Conservation (phyloP, 2,329 filamentous ascomycete genomes). For the Fusarium siculi region DNA sequence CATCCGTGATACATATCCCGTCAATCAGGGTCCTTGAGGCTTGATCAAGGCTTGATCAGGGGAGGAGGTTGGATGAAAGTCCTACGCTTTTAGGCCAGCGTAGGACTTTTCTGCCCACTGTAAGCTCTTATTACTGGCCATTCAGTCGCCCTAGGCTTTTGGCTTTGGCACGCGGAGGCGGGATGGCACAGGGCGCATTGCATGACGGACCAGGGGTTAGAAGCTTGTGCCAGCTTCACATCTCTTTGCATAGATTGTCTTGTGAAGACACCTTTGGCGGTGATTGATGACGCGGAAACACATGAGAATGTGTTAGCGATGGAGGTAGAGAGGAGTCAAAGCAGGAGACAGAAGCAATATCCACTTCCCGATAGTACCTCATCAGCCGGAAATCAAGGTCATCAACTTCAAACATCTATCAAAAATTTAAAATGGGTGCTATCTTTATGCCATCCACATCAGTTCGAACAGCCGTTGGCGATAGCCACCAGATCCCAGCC, state of each 20-base stretch:
- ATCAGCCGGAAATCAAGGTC: slow-evolving; percentile 14
- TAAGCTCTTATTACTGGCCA: slow-evolving; percentile 22
- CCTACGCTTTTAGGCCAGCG: slow-evolving; percentile 26
- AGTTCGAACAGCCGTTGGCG: slow-evolving; percentile 13
- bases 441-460: slow-evolving; percentile 10
- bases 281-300: slow-evolving; percentile 17
- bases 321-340: neutral
- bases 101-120: slow-evolving; percentile 33
- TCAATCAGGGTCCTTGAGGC: slow-evolving; percentile 20
- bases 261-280: slow-evolving; percentile 1
- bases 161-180: slow-evolving; percentile 23
- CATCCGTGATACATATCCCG: neutral
- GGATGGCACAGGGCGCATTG: slow-evolving; percentile 40
- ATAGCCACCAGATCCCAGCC: slow-evolving; percentile 25
- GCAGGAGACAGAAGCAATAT: neutral
- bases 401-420: slow-evolving; percentile 40
- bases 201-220: slow-evolving; percentile 34
- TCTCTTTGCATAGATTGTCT: slow-evolving; percentile 17
- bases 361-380: neutral
- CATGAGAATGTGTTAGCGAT: neutral
- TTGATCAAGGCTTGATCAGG: slow-evolving; percentile 6
- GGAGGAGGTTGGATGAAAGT: slow-evolving; percentile 23
- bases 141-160: slow-evolving; percentile 11
- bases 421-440: slow-evolving; percentile 16
- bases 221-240: slow-evolving; percentile 42